A percentile compares a stretch with the other conserved stretches of the same genome.
phyloP scores from a whole-genome alignment of 768 basidiomycete genomes.

The Butyriboletus loyo region DNA sequence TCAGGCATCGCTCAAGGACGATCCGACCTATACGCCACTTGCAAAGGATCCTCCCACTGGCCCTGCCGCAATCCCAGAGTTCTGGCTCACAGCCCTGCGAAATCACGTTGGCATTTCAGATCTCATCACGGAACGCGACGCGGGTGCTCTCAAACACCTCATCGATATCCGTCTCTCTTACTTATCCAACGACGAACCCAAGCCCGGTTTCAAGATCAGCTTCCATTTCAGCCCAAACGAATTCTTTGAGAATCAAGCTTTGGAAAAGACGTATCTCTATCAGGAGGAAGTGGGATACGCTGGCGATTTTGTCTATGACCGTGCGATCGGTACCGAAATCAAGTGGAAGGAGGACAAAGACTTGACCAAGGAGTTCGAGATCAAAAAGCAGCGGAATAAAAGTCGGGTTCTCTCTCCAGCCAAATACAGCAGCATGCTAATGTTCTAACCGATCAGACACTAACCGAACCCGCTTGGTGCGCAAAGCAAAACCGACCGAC shows the following conservation, averaged over 20 bases:
- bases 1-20: slow-evolving; percentile 68
- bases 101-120: slow-evolving; percentile 87
- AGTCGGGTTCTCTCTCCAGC: slow-evolving; percentile 44
- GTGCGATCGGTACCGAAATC: slow-evolving; percentile 87
- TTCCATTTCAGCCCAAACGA: slow-evolving; percentile 84
- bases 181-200: slow-evolving; percentile 56
- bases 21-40: slow-evolving; percentile 64
- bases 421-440: not conserved
- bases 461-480: slow-evolving; percentile 76
- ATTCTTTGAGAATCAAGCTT: slow-evolving; percentile 78
- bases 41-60: slow-evolving; percentile 47
- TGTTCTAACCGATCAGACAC: slow-evolving; percentile 49
- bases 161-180: slow-evolving; percentile 80
- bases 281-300: slow-evolving; percentile 90
- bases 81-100: slow-evolving; percentile 96
- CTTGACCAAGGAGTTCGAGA: slow-evolving; percentile 95
- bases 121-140: slow-evolving; percentile 92
- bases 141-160: slow-evolving; percentile 77
- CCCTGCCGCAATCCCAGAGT: slow-evolving; percentile 70
- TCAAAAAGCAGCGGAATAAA: slow-evolving; percentile 99
- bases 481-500: slow-evolving; percentile 85
- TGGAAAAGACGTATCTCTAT: slow-evolving; percentile 95
- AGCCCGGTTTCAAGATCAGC: slow-evolving; percentile 88
- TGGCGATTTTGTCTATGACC: slow-evolving; percentile 96
- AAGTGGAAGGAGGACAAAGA: slow-evolving; percentile 99